Conservation (phyloP, 1,284 basidiomycete species). For the Malassezia dermatis region DNA sequence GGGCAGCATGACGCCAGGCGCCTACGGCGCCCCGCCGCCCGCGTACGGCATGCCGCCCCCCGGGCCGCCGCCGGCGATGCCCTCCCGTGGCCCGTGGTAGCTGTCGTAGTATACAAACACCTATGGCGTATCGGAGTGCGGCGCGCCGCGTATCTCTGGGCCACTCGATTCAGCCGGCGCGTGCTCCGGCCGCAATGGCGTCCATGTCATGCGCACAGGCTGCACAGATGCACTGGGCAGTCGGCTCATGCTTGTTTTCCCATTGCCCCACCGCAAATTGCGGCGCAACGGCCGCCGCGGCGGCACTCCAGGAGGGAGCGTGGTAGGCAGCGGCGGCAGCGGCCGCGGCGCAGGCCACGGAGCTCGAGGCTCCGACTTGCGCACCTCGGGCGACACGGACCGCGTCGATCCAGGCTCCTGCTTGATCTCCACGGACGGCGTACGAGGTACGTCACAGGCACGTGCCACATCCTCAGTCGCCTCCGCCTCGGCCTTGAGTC, state of each 20-base stretch:
- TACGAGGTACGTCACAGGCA: not conserved
- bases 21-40: conserved; percentile 9
- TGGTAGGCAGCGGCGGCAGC: conserved; percentile 8
- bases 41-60: conserved; percentile 5
- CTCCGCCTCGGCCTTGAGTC: not conserved
- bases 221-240: conserved; percentile 5
- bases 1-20: conserved; percentile 12
- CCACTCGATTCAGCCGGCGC: not conserved
- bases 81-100: not conserved
- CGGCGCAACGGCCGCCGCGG: conserved; percentile 39
- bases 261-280: conserved; percentile 43
- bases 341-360: conserved; percentile 10
- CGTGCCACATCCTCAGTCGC: not conserved
- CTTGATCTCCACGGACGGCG: not conserved
- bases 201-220: not conserved
- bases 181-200: not conserved
- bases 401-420: not conserved
- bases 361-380: not conserved
- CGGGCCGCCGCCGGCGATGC: conserved; percentile 4
- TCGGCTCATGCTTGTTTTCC: conserved; percentile 35
- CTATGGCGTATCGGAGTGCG: not conserved
- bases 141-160: not conserved
- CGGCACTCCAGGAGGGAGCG: conserved; percentile 7
- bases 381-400: not conserved
- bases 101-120: not conserved